Conservation (phyloP, 768 basidiomycete genomes). For the Fomitopsis serialis region DNA sequence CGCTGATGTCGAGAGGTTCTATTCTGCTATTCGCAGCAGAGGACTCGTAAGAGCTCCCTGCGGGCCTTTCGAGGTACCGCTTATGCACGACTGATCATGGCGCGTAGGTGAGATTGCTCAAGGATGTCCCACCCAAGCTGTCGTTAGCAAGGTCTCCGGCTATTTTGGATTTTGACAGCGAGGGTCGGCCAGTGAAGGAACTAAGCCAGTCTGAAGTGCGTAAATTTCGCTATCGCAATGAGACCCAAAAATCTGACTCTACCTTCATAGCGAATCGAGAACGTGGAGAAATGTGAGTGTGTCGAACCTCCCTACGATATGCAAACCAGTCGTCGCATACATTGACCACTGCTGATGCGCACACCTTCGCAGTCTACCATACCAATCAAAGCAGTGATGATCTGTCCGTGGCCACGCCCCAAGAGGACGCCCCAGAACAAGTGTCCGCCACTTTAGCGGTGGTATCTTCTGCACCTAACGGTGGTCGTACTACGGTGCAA, state of each 20-base stretch:
- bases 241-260: not conserved
- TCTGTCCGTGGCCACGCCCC: not conserved
- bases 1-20: slow-evolving; percentile 31
- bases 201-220: slow-evolving; percentile 16
- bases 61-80: no score
- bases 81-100: not conserved
- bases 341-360: not conserved
- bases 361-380: slow-evolving; percentile 15
- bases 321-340: not conserved
- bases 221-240: not conserved
- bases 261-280: slow-evolving; percentile 15
- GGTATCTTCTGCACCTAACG: not conserved
- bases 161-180: slow-evolving; percentile 16
- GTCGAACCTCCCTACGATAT: not conserved
- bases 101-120: slow-evolving; percentile 4
- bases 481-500: no score
- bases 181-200: slow-evolving; percentile 11
- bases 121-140: slow-evolving; percentile 7
- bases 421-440: not conserved
- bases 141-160: slow-evolving; percentile 15
- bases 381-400: slow-evolving; percentile 21
- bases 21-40: slow-evolving; percentile 36
- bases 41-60: slow-evolving; percentile 36
- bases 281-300: slow-evolving; percentile 19
- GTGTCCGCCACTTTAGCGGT: not conserved